Evolutionary conservation across 1,139 yeast species (phyloP), one percentile per base, ranked within the genome.

Genomic region (Sugiyamaella xylanicola): DNA sequence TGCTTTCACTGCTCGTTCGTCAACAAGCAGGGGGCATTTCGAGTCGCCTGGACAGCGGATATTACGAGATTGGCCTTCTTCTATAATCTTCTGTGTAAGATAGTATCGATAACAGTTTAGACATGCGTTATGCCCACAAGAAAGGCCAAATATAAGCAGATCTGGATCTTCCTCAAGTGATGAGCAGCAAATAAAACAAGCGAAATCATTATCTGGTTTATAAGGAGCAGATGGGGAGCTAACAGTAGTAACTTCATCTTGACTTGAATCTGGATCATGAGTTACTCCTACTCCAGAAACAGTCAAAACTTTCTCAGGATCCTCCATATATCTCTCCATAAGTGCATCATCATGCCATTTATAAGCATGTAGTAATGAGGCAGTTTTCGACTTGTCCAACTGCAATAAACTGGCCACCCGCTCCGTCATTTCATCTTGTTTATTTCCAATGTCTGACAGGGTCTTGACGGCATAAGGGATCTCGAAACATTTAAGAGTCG

Each of bases 271-370:
- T 9, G 50, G 54, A 16, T 56, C 54, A 21, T 57, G 61, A 7
- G 51, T 50, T 21, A 74, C 22, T 2, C 52, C 54, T 40, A 86
- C 63, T 1, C 93, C 92, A 36, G 84, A 80, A 13, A 71, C 71
- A 3, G 67, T 63, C 37, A 80, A 68, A 1, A 85, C 74, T 15
- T 71, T 68, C 3, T 71, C 74, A 53, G 80, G 74, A 58, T 82
- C 74, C 49, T 81, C 86, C 65, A 86, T 83, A 72, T 80, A 88
- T 46, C 78, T 79, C 59, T 89, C 92, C 53, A 88, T 75, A 42
- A 89, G 77, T 52, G 80, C 80, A 57, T 88, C 95, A 46, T 81
- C 80, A 67, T 86, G 89, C 96, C 96, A 90, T 50, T 80, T 78
- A 68, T 77, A 85, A 55, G 75, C 70, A 52, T 86, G 83, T 43